Evolutionary conservation across 2,329 filamentous ascomycete genomes (phyloP), one percentile per base, ranked within the genome.

Genomic region (Exserohilum turcica): DNA sequence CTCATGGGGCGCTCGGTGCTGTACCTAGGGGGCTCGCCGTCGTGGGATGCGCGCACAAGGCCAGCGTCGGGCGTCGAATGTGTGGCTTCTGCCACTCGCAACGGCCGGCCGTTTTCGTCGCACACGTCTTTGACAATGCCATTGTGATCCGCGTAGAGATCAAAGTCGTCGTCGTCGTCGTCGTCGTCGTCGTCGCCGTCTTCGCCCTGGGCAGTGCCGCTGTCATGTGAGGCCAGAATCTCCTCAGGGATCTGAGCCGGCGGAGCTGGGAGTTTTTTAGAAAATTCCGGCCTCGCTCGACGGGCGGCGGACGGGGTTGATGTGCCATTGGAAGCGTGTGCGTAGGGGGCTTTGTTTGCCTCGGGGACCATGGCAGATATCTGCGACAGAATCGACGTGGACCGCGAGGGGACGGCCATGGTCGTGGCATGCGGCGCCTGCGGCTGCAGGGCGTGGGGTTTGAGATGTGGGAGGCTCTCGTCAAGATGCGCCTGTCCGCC

Each of bases 1-100:
- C 72, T 74, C 72, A 74, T 74, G 5, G 71, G 72, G 16, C 72
- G 61, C 24, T 72, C 72, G 10, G 59, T 59, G 48, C 70, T 73
- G 42, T 66, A 69, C 42, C 67, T 64, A 31, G 60, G 53, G 10
- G 40, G 29, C 4, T 62, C 63, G 6, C 61, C 66, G 28, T 69
- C 63, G n/a, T 53, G 56, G 10, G 57, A 35, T 31, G 59, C 56
- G 37, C 57, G 40, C 21, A 28, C 36, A 33, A 40, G 28, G 19
- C 29, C 27, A 45, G 42, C 45, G 33, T 47, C 47, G 31, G 59
- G 44, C 5, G 56, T 33, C 15, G 28, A 29, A 24, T 39, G 33
- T 37, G 38, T 29, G 4, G 44, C 42, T 24, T 62, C 52, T 37
- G 51, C 49, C 44, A 72, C 54, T 18, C 65, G 63, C 44, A 72